Conservation (phyloP, 2,329 filamentous ascomycete species). For the Mycosphaerelloides madeirae region DNA sequence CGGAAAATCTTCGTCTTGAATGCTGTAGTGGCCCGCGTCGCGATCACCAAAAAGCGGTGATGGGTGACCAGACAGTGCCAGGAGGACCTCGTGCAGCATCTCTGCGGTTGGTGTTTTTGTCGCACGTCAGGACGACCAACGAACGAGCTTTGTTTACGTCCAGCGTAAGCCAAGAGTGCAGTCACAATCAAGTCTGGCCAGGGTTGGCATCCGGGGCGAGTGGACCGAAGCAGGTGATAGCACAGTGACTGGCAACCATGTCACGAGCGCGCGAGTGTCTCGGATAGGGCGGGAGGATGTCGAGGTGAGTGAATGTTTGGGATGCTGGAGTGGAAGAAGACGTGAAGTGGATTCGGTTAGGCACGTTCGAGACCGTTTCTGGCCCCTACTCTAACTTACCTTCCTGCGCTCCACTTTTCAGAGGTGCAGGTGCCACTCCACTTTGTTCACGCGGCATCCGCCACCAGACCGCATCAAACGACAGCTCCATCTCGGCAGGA, state of each 20-base stretch:
- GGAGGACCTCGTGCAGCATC: constrained; percentile 98
- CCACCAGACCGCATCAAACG: no score
- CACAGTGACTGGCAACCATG: neutral
- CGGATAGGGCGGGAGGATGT: neutral
- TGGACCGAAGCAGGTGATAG: neutral
- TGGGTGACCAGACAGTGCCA: constrained; percentile 89
- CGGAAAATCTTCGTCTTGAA: constrained; percentile 37
- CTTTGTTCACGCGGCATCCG: no score
- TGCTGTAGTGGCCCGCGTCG: constrained; percentile 1
- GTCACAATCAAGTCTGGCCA: neutral
- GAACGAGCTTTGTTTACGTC: neutral
- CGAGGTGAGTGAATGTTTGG: constrained; percentile 1
- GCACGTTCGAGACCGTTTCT: no score
- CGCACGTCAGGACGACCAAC: neutral
- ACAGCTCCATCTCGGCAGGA: no score
- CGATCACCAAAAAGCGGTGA: constrained; percentile 71
- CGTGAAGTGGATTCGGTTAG: no score
- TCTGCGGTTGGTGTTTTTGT: neutral
- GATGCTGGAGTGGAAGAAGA: neutral
- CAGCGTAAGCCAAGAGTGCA: neutral
- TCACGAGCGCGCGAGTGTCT: neutral
- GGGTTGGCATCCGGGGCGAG: no score
- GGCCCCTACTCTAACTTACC: no score
- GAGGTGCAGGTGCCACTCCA: no score
- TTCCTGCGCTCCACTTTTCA: no score